A percentile compares a stretch with the other conserved stretches of the same genome.
Conservation (phyloP, 805 yeast species). For the Yamadazyma sp. region DNA sequence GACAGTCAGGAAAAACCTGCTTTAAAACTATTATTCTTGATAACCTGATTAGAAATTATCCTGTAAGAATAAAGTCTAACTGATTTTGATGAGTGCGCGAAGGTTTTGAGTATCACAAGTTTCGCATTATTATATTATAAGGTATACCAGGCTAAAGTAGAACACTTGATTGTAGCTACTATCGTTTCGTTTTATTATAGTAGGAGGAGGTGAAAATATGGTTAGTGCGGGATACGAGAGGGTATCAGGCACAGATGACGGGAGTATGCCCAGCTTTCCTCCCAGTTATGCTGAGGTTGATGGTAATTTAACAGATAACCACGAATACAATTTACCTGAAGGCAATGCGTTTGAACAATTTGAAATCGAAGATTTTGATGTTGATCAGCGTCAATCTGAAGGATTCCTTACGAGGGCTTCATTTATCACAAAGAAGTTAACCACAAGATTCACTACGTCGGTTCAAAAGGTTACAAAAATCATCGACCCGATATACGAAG, state of each 20-base stretch:
- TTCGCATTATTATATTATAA: too few species aligned
- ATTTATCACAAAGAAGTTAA: slow-evolving; percentile 10
- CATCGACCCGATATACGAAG: slow-evolving; percentile 52
- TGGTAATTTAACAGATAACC: neutral
- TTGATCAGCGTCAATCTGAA: slow-evolving; percentile 17
- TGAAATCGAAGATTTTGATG: slow-evolving; percentile 16
- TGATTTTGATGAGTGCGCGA: too few species aligned
- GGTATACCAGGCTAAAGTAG: too few species aligned
- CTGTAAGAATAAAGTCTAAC: too few species aligned
- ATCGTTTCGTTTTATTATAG: too few species aligned
- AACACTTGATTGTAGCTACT: too few species aligned
- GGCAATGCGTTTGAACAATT: slow-evolving; percentile 14
- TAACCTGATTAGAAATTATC: too few species aligned
- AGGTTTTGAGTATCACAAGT: too few species aligned
- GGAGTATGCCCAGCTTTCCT: slow-evolving; percentile 13
- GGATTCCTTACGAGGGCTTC: slow-evolving; percentile 36
- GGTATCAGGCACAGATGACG: slow-evolving; percentile 1
- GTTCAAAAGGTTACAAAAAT: slow-evolving; percentile 43
- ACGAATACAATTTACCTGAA: neutral
- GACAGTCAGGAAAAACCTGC: too few species aligned
- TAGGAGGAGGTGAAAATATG: too few species aligned
- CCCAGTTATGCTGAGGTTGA: slow-evolving; percentile 13
- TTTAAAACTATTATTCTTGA: too few species aligned
- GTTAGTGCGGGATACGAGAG: slow-evolving; percentile 5
- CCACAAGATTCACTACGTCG: slow-evolving; percentile 8